These are phyloP conservation scores for Antitrichia curtipendula DNA, from an alignment of 225 moss, liverwort and hornwort genomes.

Conservation along the genomic window DNA sequence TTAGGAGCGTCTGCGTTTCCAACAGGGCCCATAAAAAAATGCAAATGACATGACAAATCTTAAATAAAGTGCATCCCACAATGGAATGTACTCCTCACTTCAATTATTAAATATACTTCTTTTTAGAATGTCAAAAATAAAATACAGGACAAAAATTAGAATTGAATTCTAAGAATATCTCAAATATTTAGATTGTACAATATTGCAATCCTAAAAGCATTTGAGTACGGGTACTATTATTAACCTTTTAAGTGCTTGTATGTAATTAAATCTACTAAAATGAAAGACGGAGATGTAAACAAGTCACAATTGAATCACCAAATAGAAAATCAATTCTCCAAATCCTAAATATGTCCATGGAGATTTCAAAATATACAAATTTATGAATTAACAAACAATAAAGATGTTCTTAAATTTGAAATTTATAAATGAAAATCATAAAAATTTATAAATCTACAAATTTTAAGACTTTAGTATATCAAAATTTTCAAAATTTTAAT, in stretches of 20 bases:
- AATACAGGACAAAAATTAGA: neutral
- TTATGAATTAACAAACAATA: no score
- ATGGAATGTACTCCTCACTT: neutral
- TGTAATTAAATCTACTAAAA: neutral
- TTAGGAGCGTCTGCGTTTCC: no score
- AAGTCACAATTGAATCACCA: neutral
- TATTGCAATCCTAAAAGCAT: neutral
- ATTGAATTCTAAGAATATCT: neutral
- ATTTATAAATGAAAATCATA: no score
- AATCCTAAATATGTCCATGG: neutral
- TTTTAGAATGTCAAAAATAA: neutral
- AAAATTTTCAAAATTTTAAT: no score
- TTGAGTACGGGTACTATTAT: rapidly evolving
- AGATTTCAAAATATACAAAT: no score
- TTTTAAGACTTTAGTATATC: no score
- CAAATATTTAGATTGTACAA: neutral
- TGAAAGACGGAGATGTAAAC: neutral
- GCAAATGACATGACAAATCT: neutral
- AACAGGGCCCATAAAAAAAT: no score
- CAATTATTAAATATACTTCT: neutral
- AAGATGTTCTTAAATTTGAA: no score
- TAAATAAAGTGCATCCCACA: neutral
- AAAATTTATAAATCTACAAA: no score
- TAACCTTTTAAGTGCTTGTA: neutral
- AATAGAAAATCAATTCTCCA: neutral